Conservation (phyloP, 345 rosid species). For the Citrus australasica region DNA sequence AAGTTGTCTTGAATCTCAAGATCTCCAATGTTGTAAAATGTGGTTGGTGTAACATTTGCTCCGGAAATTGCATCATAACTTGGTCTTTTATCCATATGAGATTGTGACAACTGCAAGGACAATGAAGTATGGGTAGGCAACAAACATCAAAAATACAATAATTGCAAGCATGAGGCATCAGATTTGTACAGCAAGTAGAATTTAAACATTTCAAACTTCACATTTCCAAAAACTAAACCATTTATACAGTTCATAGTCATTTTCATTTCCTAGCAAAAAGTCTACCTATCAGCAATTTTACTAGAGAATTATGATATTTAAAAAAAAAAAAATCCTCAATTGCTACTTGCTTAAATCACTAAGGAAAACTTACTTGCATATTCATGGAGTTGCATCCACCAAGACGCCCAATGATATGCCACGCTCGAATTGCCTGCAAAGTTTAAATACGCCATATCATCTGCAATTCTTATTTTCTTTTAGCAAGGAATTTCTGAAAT, state of each 20-base stretch:
- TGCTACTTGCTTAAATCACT: background rate
- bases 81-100: constrained; percentile 66
- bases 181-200: background rate
- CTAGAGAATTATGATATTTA: background rate
- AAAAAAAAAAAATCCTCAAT: background rate
- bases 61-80: constrained; percentile 77
- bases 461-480: background rate
- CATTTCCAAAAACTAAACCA: background rate
- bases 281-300: background rate
- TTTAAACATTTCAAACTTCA: background rate
- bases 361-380: constrained; percentile 66
- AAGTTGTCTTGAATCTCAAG: constrained; percentile 85
- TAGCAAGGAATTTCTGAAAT: background rate
- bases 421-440: constrained; percentile 77
- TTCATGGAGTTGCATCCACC: constrained; percentile 98
- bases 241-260: background rate
- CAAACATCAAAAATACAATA: background rate
- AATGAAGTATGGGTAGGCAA: constrained; percentile 1
- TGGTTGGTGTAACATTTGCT: constrained; percentile 75
- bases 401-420: constrained; percentile 95
- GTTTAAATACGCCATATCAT: constrained; percentile 7
- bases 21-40: constrained; percentile 89
- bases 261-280: background rate
- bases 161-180: background rate
- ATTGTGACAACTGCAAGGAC: constrained; percentile 65